Percentiles rank a stretch among this genome's conserved stretches.
These are phyloP conservation scores for Claviceps sp. DNA, from an alignment of 2,329 filamentous ascomycete genomes.

Conservation along the genomic window DNA sequence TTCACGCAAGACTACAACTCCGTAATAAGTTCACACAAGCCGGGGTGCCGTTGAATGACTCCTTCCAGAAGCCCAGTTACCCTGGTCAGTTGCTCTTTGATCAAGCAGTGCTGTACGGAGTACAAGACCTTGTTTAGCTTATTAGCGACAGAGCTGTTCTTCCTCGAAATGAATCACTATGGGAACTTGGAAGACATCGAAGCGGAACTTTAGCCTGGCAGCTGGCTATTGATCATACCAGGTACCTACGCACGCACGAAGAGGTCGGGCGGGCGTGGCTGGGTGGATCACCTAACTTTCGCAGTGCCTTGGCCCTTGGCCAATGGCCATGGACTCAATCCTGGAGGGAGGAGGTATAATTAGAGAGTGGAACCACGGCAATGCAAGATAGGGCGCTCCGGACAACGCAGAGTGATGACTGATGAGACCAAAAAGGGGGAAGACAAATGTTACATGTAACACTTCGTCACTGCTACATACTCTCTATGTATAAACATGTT, in stretches of 20 bases:
- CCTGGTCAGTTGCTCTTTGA: no score
- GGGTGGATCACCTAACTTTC: not conserved
- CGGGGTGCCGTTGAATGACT: no score
- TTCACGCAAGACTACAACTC: no score
- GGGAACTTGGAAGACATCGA: no score
- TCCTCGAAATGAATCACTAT: no score
- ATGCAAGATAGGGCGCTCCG: not conserved
- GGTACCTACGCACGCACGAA: no score
- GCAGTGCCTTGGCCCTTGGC: not conserved
- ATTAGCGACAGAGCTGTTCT: no score
- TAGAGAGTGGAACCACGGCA: slow-evolving; percentile 1
- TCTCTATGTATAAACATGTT: not conserved
- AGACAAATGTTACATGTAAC: not conserved
- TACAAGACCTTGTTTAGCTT: no score
- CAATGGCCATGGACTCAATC: not conserved
- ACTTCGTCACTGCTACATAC: not conserved
- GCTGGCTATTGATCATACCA: slow-evolving; percentile 8
- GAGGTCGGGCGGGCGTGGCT: not conserved
- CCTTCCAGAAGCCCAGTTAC: no score
- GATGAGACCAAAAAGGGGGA: not conserved
- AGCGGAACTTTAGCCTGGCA: slow-evolving; percentile 21
- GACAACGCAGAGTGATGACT: slow-evolving; percentile 10
- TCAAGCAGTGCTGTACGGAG: no score
- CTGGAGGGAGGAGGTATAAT: not conserved
- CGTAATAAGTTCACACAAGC: no score